Conservation (phyloP, 306 rosid genomes). For the Casuarina glauca region DNA sequence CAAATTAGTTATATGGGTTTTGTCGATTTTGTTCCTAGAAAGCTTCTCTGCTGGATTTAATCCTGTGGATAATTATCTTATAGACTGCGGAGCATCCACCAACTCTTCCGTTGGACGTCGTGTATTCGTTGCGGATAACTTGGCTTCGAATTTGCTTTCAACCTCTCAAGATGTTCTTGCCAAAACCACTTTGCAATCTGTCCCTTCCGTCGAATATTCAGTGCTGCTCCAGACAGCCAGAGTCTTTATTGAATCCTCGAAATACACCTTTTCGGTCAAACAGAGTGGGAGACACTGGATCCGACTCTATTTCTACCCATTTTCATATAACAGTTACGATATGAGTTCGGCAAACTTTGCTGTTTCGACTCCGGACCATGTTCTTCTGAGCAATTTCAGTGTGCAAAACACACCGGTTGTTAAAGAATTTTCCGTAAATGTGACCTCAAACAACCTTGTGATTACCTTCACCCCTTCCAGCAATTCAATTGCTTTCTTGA, state of each 20-base stretch:
- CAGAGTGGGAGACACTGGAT: slow-evolving; percentile 83
- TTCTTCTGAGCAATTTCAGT: no score
- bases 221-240: slow-evolving; percentile 69
- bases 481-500: no score
- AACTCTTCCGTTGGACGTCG: slow-evolving; percentile 52
- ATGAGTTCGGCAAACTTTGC: no score
- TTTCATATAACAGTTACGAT: no score
- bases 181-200: slow-evolving; percentile 38
- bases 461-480: no score
- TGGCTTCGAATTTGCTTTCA: slow-evolving; percentile 53
- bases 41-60: slow-evolving; percentile 49
- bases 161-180: slow-evolving; percentile 60
- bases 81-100: slow-evolving; percentile 69
- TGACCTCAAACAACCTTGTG: no score
- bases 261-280: slow-evolving; percentile 58
- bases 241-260: slow-evolving; percentile 60
- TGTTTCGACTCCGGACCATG: no score
- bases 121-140: slow-evolving; percentile 61
- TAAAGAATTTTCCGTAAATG: no score
- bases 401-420: no score
- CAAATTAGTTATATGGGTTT: slow-evolving; percentile 43
- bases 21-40: slow-evolving; percentile 43
- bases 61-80: slow-evolving; percentile 68
- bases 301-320: slow-evolving; percentile 84
- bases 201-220: slow-evolving; percentile 37